These are phyloP conservation scores for Wallacemonas sp. DNA, from an alignment of 208 protist species.

Conservation along the genomic window DNA sequence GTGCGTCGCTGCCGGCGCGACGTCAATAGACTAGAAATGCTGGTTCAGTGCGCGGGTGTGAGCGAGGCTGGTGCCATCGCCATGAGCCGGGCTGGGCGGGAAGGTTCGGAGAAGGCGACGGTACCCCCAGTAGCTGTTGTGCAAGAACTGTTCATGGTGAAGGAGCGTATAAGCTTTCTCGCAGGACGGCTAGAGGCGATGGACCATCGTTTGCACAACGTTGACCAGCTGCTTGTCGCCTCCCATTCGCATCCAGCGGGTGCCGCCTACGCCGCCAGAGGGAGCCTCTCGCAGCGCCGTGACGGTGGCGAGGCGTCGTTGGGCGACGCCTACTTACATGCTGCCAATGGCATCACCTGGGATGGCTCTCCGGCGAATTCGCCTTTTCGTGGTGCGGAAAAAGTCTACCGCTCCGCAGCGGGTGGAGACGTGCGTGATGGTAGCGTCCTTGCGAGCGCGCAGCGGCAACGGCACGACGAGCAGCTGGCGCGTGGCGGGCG, in stretches of 20 bases:
- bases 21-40: slow-evolving; percentile 75
- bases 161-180: slow-evolving; percentile 41
- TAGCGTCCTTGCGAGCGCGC: no score
- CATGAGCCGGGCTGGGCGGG: not conserved
- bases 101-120: not conserved
- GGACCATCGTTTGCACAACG: slow-evolving; percentile 34
- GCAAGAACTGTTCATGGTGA: slow-evolving; percentile 35
- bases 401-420: no score
- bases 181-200: slow-evolving; percentile 30
- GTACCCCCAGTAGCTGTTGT: not conserved
- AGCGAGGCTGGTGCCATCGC: not conserved
- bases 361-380: not conserved
- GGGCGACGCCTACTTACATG: not conserved
- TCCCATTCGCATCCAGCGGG: slow-evolving; percentile 13
- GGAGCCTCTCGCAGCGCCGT: no score
- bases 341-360: not conserved
- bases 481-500: no score
- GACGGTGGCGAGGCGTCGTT: no score
- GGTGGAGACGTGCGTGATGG: no score
- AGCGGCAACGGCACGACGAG: not conserved
- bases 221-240: slow-evolving; percentile 27
- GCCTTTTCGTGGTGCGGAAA: not conserved
- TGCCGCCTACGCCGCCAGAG: no score
- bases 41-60: slow-evolving; percentile 40
- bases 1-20: slow-evolving; percentile 64